Conservation (phyloP, 306 rosid species). For the Delonix regia region DNA sequence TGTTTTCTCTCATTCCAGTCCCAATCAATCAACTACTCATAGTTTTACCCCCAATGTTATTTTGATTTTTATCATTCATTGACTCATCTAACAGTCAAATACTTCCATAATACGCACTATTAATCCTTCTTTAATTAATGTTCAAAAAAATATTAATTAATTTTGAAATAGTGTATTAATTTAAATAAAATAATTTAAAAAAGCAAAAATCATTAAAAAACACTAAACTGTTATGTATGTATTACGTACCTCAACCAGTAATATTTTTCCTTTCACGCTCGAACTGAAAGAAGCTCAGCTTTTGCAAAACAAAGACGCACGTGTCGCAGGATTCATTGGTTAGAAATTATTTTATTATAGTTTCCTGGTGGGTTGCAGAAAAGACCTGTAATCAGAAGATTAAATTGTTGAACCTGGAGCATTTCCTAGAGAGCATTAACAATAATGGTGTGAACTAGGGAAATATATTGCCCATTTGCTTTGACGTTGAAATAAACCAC, state of each 20-base stretch:
- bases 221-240: no score
- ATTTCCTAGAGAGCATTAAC: not conserved
- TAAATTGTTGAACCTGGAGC: conserved; percentile 24
- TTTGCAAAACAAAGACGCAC: not conserved
- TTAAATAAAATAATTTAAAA: no score
- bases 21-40: conserved; percentile 30
- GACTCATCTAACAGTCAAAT: no score
- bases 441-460: not conserved
- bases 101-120: no score
- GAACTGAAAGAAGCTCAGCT: not conserved
- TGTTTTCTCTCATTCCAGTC: conserved; percentile 21
- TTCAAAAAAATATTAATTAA: no score
- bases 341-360: not conserved
- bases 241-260: no score
- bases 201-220: no score
- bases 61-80: not conserved
- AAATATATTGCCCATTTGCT: not conserved
- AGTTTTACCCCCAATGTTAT: conserved; percentile 27
- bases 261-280: no score
- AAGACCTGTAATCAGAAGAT: not conserved
- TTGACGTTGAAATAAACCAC: not conserved
- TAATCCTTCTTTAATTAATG: no score
- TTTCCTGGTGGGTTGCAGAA: conserved; percentile 5
- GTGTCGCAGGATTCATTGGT: not conserved
- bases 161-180: no score